Conservation (phyloP, 1,284 basidiomycete species). For the Tilletiopsis washingtonensis region DNA sequence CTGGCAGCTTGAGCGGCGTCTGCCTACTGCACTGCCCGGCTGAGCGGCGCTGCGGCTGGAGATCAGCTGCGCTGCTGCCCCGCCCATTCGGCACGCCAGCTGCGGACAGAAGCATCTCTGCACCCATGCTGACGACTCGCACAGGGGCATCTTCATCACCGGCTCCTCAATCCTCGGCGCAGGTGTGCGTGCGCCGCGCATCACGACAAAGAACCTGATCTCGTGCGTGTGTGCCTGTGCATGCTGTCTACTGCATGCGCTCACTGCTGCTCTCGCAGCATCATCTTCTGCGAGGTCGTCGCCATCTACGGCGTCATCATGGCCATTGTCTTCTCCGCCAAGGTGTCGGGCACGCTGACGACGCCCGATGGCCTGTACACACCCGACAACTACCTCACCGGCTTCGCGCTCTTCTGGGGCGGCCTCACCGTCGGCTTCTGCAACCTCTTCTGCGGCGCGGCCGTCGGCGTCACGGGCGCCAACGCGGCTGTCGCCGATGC, state of each 20-base stretch:
- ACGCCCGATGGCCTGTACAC: constrained; percentile 26
- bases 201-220: constrained; percentile 94
- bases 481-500: constrained; percentile 46
- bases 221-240: constrained; percentile 56
- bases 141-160: constrained; percentile 96
- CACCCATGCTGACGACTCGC: too few relatives aligned
- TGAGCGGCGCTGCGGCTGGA: too few relatives aligned
- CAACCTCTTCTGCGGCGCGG: constrained; percentile 43
- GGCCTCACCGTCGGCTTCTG: constrained; percentile 45
- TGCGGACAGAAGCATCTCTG: too few relatives aligned
- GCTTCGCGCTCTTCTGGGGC: constrained; percentile 38
- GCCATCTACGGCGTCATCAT: constrained; percentile 86
- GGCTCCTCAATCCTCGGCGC: constrained; percentile 91
- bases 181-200: constrained; percentile 86
- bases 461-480: constrained; percentile 44
- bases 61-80: too few relatives aligned
- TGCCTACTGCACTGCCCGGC: too few relatives aligned
- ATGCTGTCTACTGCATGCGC: background rate
- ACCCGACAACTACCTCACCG: constrained; percentile 41
- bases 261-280: constrained; percentile 46
- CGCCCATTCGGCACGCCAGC: too few relatives aligned
- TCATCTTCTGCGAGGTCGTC: constrained; percentile 98
- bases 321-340: constrained; percentile 45
- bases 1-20: too few relatives aligned
- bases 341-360: constrained; percentile 39